Evolutionary conservation across 257 asterid genomes (phyloP).

Genomic region (Prunella vulgaris): DNA sequence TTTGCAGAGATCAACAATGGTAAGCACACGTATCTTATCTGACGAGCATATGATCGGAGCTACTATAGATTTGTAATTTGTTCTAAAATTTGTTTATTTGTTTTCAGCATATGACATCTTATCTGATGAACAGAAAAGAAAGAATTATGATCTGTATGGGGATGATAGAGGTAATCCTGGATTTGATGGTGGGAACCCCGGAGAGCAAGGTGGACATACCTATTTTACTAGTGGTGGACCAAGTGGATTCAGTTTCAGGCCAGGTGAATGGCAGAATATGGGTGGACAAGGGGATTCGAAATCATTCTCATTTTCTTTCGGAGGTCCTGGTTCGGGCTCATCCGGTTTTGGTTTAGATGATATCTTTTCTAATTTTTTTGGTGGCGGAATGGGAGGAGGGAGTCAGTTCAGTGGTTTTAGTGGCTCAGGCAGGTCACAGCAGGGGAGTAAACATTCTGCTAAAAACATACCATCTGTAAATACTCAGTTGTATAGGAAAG

Average conservation of each 20-base stretch:
- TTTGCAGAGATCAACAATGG: conserved; percentile 95
- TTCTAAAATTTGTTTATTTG: conserved; percentile 3
- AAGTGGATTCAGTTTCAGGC: conserved; percentile 69
- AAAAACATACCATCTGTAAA: conserved; percentile 49
- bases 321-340: conserved; percentile 71
- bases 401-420: conserved; percentile 60
- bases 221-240: conserved; percentile 71
- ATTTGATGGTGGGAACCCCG: conserved; percentile 55
- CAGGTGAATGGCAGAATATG: conserved; percentile 74
- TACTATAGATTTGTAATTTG: neutral
- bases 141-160: conserved; percentile 87
- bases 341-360: conserved; percentile 68
- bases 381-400: conserved; percentile 68
- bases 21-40: conserved; percentile 20
- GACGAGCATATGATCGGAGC: neutral
- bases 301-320: conserved; percentile 88
- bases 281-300: conserved; percentile 69
- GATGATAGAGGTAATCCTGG: conserved; percentile 78
- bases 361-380: conserved; percentile 63
- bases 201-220: conserved; percentile 54
- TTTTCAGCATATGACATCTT: conserved; percentile 79
- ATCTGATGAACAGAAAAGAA: conserved; percentile 88
- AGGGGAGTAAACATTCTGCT: conserved; percentile 35
- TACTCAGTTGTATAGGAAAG: conserved; percentile 53
- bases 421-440: conserved; percentile 54